Base-by-base conservation (phyloP, 495 filamentous ascomycete genomes). In the Zalerion maritima region DNA sequence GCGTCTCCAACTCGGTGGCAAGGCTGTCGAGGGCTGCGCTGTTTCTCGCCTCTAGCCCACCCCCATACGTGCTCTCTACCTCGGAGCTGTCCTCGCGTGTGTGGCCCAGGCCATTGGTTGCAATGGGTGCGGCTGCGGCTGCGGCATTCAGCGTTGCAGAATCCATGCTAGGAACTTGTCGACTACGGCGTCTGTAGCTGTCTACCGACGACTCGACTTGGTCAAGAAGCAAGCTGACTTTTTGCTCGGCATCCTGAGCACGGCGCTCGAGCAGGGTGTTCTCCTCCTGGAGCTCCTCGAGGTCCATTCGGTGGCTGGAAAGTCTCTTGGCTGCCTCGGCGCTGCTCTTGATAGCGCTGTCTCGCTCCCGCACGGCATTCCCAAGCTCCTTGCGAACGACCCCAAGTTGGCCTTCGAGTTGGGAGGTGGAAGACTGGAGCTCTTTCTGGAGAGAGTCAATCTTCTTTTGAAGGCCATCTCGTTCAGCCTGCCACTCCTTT, bases 181-280 rank as follows among this genome's bases (percentile, higher is more conserved):
- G 46, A 42, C 57, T 52, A 33, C 59, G 85, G 26, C 89, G 76
- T 25, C 89, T 79, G 52, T 93, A 94, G 43, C 87, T 89, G 50
- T 87, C 86, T 10, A 99, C 89, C 2, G 82, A 91, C 9, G 71
- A 71, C 45, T 86, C 86, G 18, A 99, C 82, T 44, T 94, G 87
- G 48, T 96, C 84, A 15, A 99, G 70, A 13, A 96, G 71, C 47
- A 92, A 71, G 22, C 78, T 80, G 26, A 96, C 91, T 42, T 87
- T 91, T 24, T 82, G 71, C 56, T 99, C 89, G 8, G 89, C 89
- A 45, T 94, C 86, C 18, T 73, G 58, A 6, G 86, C 87, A 21
- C 87, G 75, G 15, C 62, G 64, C 44, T 94, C 89, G 1, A 96
- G 68, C 30, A 74, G 50, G 0, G 50, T 52, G 43, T 96, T 94